Percentiles rank a stretch among this genome's conserved stretches.
Evolutionary conservation across 306 rosid species (phyloP).

Genomic region (Clitoria ternatea): DNA sequence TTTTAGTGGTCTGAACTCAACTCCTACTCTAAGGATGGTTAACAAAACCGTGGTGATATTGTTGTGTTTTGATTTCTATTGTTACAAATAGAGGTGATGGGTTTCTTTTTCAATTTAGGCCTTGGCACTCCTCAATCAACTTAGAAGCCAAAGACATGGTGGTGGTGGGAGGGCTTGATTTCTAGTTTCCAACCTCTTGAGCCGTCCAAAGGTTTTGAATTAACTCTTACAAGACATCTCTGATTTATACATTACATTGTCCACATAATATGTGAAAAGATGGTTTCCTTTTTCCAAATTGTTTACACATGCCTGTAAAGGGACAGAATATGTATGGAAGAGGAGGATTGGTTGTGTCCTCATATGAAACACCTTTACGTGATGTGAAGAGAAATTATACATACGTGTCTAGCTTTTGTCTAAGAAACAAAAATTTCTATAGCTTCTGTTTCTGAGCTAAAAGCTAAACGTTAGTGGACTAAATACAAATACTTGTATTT

Average conservation of each 20-base stretch:
- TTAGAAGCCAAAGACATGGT: slow-evolving; percentile 80
- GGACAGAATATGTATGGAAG: slow-evolving; percentile 27
- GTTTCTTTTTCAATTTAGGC: slow-evolving; percentile 50
- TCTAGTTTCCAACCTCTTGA: neutral
- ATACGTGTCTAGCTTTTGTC: slow-evolving; percentile 11
- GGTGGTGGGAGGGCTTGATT: slow-evolving; percentile 69
- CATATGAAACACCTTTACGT: slow-evolving; percentile 24
- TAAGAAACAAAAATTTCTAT: neutral
- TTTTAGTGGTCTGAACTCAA: too few species aligned
- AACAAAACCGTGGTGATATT: too few species aligned
- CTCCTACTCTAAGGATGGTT: too few species aligned
- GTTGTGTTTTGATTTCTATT: neutral
- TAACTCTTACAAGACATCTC: slow-evolving; percentile 25
- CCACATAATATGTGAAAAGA: slow-evolving; percentile 42
- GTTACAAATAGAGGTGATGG: neutral
- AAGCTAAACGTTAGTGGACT: neutral
- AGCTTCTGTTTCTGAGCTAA: slow-evolving; percentile 9
- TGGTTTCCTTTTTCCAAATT: slow-evolving; percentile 14
- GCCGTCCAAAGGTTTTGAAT: slow-evolving; percentile 32
- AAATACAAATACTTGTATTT: neutral
- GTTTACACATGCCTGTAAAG: slow-evolving; percentile 34
- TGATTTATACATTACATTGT: slow-evolving; percentile 22
- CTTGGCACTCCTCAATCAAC: slow-evolving; percentile 66
- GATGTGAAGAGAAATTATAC: slow-evolving; percentile 27
- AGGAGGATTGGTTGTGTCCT: slow-evolving; percentile 32